Evolutionary conservation across 1,139 yeast genomes (phyloP).

Genomic region (Yamadazyma diddensiae): DNA sequence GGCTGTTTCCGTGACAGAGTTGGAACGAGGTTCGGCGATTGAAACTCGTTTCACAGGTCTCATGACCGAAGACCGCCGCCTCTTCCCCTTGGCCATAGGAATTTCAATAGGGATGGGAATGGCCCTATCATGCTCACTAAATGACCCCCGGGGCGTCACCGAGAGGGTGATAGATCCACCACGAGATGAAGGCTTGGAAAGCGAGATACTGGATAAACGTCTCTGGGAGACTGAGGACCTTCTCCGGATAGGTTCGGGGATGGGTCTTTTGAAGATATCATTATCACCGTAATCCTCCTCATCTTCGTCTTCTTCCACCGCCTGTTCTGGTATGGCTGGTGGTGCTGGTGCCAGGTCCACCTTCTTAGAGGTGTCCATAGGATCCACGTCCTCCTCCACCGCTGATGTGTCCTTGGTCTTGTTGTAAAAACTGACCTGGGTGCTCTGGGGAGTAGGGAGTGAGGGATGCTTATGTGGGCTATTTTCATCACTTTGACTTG

Average conservation of each 20-base stretch:
- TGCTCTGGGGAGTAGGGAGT: constrained; percentile 7
- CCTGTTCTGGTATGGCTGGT: constrained; percentile 11
- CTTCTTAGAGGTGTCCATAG: constrained; percentile 20
- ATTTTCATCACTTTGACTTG: too few species aligned
- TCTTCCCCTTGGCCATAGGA: constrained; percentile 30
- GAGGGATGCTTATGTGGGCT: constrained; percentile 1
- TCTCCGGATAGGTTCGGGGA: constrained; percentile 19
- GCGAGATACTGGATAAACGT: constrained; percentile 36
- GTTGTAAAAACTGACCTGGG: constrained; percentile 10
- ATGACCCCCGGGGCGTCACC: constrained; percentile 12
- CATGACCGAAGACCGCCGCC: constrained; percentile 25
- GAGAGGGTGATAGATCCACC: constrained; percentile 14
- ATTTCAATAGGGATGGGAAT: constrained; percentile 38
- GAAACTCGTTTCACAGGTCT: constrained; percentile 10
- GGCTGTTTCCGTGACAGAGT: constrained; percentile 1
- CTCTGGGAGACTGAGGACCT: constrained; percentile 33
- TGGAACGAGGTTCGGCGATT: constrained; percentile 5
- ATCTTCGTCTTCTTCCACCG: constrained; percentile 15
- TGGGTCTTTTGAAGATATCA: constrained; percentile 31
- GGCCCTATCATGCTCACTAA: constrained; percentile 9
- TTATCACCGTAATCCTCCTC: constrained; percentile 29
- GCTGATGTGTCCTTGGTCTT: constrained; percentile 5
- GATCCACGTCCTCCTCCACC: constrained; percentile 28
- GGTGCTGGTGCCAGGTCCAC: not conserved
- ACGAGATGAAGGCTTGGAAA: constrained; percentile 32